phyloP scores from a whole-genome alignment of 1,284 basidiomycete species.

The Ustilago xerochloae region DNA sequence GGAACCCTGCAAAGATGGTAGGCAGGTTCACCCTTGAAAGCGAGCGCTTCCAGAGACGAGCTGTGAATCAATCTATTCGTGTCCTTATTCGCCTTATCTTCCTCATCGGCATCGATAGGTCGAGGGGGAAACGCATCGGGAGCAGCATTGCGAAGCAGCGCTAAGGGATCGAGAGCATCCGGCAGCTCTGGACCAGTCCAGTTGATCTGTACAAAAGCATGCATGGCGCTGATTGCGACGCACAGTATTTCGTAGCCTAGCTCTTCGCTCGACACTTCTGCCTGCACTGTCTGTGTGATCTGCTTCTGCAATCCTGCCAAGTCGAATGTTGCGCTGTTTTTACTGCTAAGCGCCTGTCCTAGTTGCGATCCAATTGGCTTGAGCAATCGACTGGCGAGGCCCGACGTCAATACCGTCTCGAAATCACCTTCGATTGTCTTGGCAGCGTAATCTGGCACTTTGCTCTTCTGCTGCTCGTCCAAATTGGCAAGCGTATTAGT shows the following conservation, averaged over 20 bases:
- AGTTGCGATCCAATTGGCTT: constrained; percentile 29
- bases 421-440: constrained; percentile 67
- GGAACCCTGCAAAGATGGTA: constrained; percentile 86
- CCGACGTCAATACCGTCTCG: constrained; percentile 61
- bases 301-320: constrained; percentile 24
- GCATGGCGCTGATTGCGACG: constrained; percentile 81
- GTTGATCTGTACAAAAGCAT: constrained; percentile 91
- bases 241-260: constrained; percentile 70
- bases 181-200: constrained; percentile 94
- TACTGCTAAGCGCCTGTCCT: constrained; percentile 27
- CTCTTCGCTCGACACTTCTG: constrained; percentile 4
- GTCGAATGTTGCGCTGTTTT: constrained; percentile 19
- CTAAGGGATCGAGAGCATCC: constrained; percentile 36
- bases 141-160: constrained; percentile 68
- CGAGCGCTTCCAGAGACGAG: constrained; percentile 78
- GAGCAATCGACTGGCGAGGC: constrained; percentile 59
- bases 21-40: constrained; percentile 89
- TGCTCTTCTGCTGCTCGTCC: constrained; percentile 5
- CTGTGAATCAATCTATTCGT: constrained; percentile 72
- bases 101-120: constrained; percentile 71
- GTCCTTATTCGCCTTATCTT: constrained; percentile 44
- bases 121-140: constrained; percentile 70
- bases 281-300: constrained; percentile 8
- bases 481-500: constrained; percentile 35
- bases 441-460: constrained; percentile 49